Percentiles rank a stretch among this genome's conserved stretches.
These are phyloP conservation scores for Scedosporium apiospermum DNA, from an alignment of 2,329 filamentous ascomycete species.

Conservation along the genomic window DNA sequence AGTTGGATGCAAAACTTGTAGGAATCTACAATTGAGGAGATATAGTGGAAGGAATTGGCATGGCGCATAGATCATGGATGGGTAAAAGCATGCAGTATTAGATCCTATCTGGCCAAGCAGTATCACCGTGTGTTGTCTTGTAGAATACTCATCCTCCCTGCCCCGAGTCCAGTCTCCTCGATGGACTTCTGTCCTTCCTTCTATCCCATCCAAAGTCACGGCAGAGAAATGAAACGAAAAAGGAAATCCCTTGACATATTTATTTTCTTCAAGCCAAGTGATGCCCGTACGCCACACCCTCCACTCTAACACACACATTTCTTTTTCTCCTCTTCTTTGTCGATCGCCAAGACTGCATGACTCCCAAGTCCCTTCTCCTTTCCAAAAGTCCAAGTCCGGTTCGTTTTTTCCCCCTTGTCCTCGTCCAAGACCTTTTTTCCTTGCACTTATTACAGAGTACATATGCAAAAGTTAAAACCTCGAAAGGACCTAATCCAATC, in stretches of 20 bases:
- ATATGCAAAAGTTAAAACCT: not conserved
- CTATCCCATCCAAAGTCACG: not conserved
- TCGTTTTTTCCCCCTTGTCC: not conserved
- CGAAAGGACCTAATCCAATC: not conserved
- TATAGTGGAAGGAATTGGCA: too few relatives aligned
- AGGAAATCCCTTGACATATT: too few relatives aligned
- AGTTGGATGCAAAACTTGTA: not conserved
- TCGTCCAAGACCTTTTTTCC: not conserved
- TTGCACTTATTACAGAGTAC: not conserved
- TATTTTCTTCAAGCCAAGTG: too few relatives aligned
- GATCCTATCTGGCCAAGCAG: too few relatives aligned
- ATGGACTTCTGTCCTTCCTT: not conserved
- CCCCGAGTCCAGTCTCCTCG: not conserved
- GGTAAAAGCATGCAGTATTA: not conserved
- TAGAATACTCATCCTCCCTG: too few relatives aligned
- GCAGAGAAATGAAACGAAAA: not conserved
- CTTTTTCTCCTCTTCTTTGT: too few relatives aligned
- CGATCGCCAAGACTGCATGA: not conserved
- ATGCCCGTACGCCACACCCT: too few relatives aligned
- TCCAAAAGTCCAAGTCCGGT: not conserved
- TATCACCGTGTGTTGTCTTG: too few relatives aligned
- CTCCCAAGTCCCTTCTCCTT: not conserved
- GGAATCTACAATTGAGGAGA: not conserved
- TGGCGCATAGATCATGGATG: too few relatives aligned
- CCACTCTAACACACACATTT: too few relatives aligned